Evolutionary conservation across 2,329 filamentous ascomycete species (phyloP).

Genomic region (Iodosphaeria phyllophila): DNA sequence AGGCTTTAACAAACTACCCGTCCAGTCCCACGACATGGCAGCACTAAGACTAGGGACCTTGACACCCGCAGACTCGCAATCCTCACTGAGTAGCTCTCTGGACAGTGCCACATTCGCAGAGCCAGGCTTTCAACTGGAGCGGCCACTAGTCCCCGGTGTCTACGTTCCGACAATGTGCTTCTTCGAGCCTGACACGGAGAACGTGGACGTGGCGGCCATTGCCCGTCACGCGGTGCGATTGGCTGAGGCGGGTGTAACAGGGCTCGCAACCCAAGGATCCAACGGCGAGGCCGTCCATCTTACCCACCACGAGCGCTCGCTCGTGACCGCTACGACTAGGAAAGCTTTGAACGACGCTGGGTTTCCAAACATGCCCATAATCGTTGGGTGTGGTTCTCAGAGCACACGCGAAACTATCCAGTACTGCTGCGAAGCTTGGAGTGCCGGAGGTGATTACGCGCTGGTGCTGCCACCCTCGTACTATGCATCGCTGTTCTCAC

Average conservation of each 20-base stretch:
- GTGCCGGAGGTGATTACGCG: conserved; percentile 55
- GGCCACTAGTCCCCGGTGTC: conserved; percentile 31
- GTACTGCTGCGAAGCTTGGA: conserved; percentile 48
- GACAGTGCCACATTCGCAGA: conserved; percentile 11
- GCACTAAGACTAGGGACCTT: conserved; percentile 3
- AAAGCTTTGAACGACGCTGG: conserved; percentile 49
- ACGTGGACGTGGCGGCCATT: conserved; percentile 45
- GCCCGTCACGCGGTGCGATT: conserved; percentile 45
- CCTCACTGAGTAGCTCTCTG: conserved; percentile 10
- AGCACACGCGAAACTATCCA: conserved; percentile 56
- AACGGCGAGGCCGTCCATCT: conserved; percentile 74
- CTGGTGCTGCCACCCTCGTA: conserved; percentile 62
- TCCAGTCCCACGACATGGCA: conserved; percentile 7
- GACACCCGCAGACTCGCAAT: conserved; percentile 5
- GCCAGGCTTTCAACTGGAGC: conserved; percentile 10
- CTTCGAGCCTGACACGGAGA: conserved; percentile 45
- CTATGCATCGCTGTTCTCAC: conserved; percentile 48
- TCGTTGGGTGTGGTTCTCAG: conserved; percentile 58
- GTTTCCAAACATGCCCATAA: conserved; percentile 46
- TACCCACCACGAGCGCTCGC: conserved; percentile 47
- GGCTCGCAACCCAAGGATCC: conserved; percentile 60
- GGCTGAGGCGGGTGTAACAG: conserved; percentile 54
- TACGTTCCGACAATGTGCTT: conserved; percentile 62
- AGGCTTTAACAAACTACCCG: conserved; percentile 10
- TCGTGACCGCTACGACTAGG: conserved; percentile 51